A percentile compares a stretch with the other conserved stretches of the same genome.
Conservation (phyloP, 2,329 filamentous ascomycete species). For the Colletotrichum truncatum region DNA sequence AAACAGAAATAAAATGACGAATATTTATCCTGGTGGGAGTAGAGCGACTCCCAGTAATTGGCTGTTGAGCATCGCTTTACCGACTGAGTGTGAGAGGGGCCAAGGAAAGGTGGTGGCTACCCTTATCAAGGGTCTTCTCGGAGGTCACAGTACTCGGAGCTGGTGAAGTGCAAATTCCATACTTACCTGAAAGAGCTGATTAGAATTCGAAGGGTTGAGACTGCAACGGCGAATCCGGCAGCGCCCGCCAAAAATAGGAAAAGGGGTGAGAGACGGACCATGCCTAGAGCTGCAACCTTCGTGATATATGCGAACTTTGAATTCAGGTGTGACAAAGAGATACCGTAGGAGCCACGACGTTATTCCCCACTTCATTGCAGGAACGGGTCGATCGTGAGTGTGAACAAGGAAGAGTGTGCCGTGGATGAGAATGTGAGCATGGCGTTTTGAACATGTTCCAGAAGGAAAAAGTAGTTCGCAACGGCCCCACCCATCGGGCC, state of each 20-base stretch:
- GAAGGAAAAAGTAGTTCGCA: constrained; percentile 18
- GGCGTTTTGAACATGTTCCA: constrained; percentile 29
- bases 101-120: constrained; percentile 8
- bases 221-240: too few relatives aligned
- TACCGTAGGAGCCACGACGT: neutral
- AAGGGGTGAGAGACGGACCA: too few relatives aligned
- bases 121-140: neutral
- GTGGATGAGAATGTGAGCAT: constrained; percentile 16
- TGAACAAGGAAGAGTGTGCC: neutral
- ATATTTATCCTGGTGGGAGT: neutral
- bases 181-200: too few relatives aligned
- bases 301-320: too few relatives aligned
- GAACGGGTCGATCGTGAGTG: constrained; percentile 2
- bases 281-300: too few relatives aligned
- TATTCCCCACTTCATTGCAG: neutral
- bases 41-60: neutral
- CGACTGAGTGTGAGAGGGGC: neutral
- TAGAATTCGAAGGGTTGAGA: too few relatives aligned
- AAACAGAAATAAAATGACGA: neutral
- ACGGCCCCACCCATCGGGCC: constrained; percentile 12
- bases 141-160: neutral
- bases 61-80: neutral
- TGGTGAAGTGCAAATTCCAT: neutral
- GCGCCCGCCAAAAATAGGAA: too few relatives aligned
- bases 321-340: neutral